Evolutionary conservation across 768 basidiomycete species (phyloP).

Genomic region (Coprinopsis cinerea): DNA sequence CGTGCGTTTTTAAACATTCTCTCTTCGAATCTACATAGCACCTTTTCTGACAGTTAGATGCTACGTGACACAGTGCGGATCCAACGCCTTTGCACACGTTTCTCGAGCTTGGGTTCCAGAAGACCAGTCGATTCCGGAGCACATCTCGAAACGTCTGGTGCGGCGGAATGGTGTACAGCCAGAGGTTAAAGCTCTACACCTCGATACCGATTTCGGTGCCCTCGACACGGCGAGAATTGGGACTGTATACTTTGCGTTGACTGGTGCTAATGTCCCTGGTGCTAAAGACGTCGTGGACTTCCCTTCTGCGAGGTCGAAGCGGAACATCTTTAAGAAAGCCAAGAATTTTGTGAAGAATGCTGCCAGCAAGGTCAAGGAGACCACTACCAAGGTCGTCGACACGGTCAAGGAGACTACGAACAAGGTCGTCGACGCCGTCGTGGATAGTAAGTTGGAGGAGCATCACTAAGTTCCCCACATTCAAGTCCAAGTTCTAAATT

Average conservation of each 20-base stretch:
- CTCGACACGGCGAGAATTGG: slow-evolving; percentile 10
- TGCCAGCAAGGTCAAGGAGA: background rate
- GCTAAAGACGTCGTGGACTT: slow-evolving; percentile 1
- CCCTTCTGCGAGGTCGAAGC: background rate
- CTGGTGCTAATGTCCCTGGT: slow-evolving; percentile 14
- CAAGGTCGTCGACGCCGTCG: background rate
- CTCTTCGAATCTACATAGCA: background rate
- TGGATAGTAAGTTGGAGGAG: background rate
- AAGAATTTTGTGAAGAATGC: background rate
- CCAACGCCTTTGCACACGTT: slow-evolving; percentile 17
- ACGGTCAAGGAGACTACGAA: background rate
- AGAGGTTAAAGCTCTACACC: slow-evolving; percentile 13
- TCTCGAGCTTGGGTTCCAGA: slow-evolving; percentile 16
- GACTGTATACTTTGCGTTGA: slow-evolving; percentile 10
- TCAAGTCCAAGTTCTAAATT: no score
- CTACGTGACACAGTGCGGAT: slow-evolving; percentile 15
- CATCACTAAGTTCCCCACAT: no score
- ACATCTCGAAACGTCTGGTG: slow-evolving; percentile 11
- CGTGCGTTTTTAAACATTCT: slow-evolving; percentile 23
- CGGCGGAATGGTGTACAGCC: slow-evolving; percentile 11
- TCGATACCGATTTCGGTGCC: slow-evolving; percentile 18
- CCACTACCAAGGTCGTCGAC: background rate
- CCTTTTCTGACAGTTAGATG: background rate
- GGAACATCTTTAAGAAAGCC: background rate
- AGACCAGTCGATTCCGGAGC: slow-evolving; percentile 17